Percentiles rank a stretch among this genome's conserved stretches.
These are phyloP conservation scores for Paratinospora sagittata DNA, from an alignment of 164 flowering plant genomes.

Conservation along the genomic window DNA sequence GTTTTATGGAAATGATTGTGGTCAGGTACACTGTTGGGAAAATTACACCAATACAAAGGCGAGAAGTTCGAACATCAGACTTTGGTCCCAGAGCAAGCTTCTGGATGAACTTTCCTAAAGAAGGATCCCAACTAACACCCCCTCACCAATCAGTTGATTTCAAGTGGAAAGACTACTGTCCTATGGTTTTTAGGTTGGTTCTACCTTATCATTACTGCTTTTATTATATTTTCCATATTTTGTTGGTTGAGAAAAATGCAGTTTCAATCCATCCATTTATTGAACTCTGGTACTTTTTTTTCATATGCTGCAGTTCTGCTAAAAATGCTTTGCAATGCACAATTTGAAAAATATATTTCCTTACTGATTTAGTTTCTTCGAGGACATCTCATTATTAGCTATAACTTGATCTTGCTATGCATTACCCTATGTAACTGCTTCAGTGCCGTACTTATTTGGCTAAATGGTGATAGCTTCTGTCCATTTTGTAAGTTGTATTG, in stretches of 20 bases:
- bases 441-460: too few relatives aligned
- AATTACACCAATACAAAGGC: slow-evolving; percentile 88
- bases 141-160: slow-evolving; percentile 86
- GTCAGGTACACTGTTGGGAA: slow-evolving; percentile 95
- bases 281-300: neutral
- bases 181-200: slow-evolving; percentile 96
- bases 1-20: slow-evolving; percentile 10
- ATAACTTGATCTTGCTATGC: neutral
- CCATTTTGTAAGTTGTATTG: neutral
- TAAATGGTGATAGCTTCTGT: too few relatives aligned
- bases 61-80: slow-evolving; percentile 85
- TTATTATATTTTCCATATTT: neutral
- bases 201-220: neutral
- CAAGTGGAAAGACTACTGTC: slow-evolving; percentile 97
- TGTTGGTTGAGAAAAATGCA: neutral
- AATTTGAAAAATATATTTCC: neutral
- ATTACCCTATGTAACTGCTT: neutral
- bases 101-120: slow-evolving; percentile 95
- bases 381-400: neutral
- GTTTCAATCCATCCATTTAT: neutral
- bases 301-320: neutral
- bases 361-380: neutral
- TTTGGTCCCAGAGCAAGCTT: slow-evolving; percentile 95
- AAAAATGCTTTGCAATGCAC: neutral
- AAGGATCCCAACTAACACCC: slow-evolving; percentile 90